A percentile compares a stretch with the other conserved stretches of the same genome.
Evolutionary conservation across 805 yeast species (phyloP).

Genomic region (Clavispora asparagi): DNA sequence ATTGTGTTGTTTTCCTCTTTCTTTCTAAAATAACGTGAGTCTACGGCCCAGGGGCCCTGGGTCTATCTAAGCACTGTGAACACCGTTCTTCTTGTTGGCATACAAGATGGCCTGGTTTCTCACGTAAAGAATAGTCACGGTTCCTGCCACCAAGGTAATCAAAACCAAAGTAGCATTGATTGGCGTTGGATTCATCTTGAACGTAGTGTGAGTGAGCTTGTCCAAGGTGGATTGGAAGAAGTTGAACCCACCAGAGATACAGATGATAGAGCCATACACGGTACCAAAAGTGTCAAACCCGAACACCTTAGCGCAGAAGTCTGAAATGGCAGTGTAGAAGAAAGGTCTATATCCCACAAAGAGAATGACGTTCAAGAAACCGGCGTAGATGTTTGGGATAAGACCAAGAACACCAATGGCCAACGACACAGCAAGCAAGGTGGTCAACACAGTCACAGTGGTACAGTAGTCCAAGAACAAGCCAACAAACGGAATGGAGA

Average conservation of each 20-base stretch:
- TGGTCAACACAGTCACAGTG: slow-evolving; percentile 39
- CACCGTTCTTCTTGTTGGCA: not conserved
- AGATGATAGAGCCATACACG: slow-evolving; percentile 52
- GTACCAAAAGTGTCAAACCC: slow-evolving; percentile 60
- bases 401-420: slow-evolving; percentile 47
- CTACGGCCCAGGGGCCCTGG: too few species aligned
- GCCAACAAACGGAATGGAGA: slow-evolving; percentile 53
- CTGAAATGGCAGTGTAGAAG: slow-evolving; percentile 53
- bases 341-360: slow-evolving; percentile 55
- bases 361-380: slow-evolving; percentile 40
- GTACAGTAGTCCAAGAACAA: slow-evolving; percentile 45
- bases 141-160: slow-evolving; percentile 41
- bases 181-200: slow-evolving; percentile 53
- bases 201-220: slow-evolving; percentile 44
- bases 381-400: slow-evolving; percentile 35
- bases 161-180: slow-evolving; percentile 37
- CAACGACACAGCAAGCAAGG: slow-evolving; percentile 37
- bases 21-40: too few species aligned
- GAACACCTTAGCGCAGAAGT: slow-evolving; percentile 58
- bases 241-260: slow-evolving; percentile 48
- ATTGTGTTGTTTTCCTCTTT: too few species aligned
- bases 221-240: slow-evolving; percentile 45
- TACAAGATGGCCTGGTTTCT: slow-evolving; percentile 8
- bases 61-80: not conserved
- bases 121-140: slow-evolving; percentile 37